Base-by-base conservation (phyloP, 2,329 filamentous ascomycete genomes). In the Pseudohalonectria lignicola region DNA sequence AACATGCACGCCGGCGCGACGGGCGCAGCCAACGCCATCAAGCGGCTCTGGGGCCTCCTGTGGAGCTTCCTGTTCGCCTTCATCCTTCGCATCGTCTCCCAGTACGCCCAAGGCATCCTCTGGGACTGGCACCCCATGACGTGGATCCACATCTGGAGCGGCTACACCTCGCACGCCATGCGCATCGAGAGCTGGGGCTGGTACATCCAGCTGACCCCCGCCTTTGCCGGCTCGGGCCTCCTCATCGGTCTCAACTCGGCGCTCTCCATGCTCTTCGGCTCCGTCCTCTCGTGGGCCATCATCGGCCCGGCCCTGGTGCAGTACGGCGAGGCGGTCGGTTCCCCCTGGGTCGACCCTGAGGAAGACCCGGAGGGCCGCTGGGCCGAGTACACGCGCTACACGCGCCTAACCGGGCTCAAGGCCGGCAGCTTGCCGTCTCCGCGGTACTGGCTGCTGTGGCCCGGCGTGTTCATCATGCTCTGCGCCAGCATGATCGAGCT, bases 61-160 rank as follows among this genome's bases (percentile, higher is more conserved):
- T 59, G 58, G 36, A 59, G 73, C 2, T 79, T 79, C 49, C 42
- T 54, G 12, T 54, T 52, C 31, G 70, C 73, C 4, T 54, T 77
- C 13, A 40, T 62, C 19, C 65, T 73, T 32, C 69, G 75, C 41
- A 67, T 78, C 11, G 66, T 68, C 7, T 71, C 70, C 0, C 67
- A 77, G 42, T 79, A 79, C 46, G 71, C 70, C 20, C 57, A 68
- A 12, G 75, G 75, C 15, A 71, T 78, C 40, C 57, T 79, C 5
- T 76, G 72, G 63, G 70, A 74, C 52, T 74, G 70, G 69, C 69
- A 70, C 44, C 49, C 65, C 39, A 68, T 69, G 50, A 67, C 64
- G 31, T 66, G 62, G 61, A 64, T 76, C 47, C 71, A 64, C 48
- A 70, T 71, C 49, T 75, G 70, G 69, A 61, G 63, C 40, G 54